phyloP scores from a whole-genome alignment of 345 rosid genomes.

The Eucalyptus erythrocorys region DNA sequence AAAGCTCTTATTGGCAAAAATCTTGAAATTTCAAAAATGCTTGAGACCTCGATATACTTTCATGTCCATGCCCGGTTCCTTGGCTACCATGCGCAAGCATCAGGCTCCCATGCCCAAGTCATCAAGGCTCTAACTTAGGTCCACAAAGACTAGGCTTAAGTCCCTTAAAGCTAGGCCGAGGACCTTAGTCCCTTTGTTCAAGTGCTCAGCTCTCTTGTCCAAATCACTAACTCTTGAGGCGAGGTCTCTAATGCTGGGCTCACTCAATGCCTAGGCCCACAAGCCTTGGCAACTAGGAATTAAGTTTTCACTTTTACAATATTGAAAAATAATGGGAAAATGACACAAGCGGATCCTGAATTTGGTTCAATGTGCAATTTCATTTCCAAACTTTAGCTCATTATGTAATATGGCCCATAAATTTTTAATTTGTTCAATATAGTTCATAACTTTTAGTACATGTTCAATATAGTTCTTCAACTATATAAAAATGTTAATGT shows the following conservation, averaged over 20 bases:
- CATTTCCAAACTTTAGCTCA: accelerated
- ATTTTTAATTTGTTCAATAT: accelerated
- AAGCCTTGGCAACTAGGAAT: not conserved
- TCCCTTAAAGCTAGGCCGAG: not conserved
- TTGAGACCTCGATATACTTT: accelerated
- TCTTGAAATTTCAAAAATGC: not conserved
- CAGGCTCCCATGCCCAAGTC: not conserved
- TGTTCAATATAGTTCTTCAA: no score
- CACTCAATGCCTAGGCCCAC: not conserved
- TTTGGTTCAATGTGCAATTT: accelerated
- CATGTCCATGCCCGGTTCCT: accelerated
- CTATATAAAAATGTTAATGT: no score
- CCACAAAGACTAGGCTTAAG: not conserved
- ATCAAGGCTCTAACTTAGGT: accelerated
- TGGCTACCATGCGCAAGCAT: not conserved
- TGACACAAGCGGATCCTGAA: accelerated
- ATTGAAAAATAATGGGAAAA: no score
- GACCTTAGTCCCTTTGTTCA: accelerated
- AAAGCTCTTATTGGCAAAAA: not conserved
- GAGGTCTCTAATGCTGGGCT: accelerated
- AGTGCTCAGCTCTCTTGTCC: not conserved
- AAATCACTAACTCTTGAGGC: accelerated
- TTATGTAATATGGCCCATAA: accelerated
- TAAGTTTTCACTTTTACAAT: not conserved
- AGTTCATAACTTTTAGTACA: accelerated